Evolutionary conservation across 768 basidiomycete genomes (phyloP), one percentile per base, ranked within the genome.

Genomic region (Gloeophyllum trabeum): DNA sequence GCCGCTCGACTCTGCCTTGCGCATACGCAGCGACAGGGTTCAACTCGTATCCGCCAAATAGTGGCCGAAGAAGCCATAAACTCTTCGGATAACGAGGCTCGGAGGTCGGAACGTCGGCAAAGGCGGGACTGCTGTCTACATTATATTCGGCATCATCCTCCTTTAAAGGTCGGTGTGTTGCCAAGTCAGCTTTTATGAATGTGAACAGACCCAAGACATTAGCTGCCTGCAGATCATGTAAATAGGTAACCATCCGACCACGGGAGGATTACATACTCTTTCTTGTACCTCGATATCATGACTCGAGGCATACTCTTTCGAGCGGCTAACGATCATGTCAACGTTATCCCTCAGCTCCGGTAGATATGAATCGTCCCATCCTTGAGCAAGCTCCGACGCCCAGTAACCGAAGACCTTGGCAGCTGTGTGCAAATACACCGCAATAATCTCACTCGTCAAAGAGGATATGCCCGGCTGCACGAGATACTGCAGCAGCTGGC

Each of bases 271-370:
- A 6, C 80, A 48, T 48, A 89, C 90, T 53, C 94, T 70, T 60
- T 98, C 93, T 61, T 96, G 92, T 7, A 97, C 81, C 54, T 97
- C 94, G 36, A 91, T 78, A 52, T 93, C 72, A 1, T 71, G 61
- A 51, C 74, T 81, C 6, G 62, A 58, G 20, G 72, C 65, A 50
- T 91, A 81, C 4, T 69, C 67, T 13, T 63, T 55, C 41, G 89
- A 60, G n/a, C 76, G 72, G 10, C 58, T 63, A 21, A 81, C 61
- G 43, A 88, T 65, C 20, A 68, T 68, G 32, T 79, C 73, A 1
- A 89, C 87, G 7, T 73, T 65, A 20, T 63, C 60, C 54, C 75
- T 80, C 28, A 85, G 70, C 48, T 80, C 77, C 4, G 71, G 61
- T 34, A 91, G 63, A 40, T 75, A 66, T 30, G 85, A 81, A 28